Conservation (phyloP, 164 flowering plant genomes). For the Echeveria elegans region DNA sequence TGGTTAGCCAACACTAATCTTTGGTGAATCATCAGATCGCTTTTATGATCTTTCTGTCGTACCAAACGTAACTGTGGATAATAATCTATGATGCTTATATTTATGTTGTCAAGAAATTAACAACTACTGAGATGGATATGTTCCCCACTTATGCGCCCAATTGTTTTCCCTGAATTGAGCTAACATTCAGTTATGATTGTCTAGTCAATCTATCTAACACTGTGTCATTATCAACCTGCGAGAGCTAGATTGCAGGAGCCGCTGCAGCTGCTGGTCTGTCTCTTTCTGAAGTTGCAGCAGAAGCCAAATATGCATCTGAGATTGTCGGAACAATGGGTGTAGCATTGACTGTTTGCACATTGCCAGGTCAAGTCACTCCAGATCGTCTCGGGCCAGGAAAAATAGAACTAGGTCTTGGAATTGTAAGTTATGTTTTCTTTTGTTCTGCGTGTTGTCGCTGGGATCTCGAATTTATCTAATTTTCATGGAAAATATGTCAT, state of each 20-base stretch:
- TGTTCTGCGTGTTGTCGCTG: not conserved
- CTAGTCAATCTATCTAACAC: not conserved
- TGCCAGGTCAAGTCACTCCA: conserved; percentile 76
- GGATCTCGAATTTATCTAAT: not conserved
- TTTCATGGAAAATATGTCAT: not conserved
- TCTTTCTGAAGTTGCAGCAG: conserved; percentile 73
- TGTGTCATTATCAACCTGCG: not conserved
- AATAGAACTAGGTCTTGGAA: conserved; percentile 99
- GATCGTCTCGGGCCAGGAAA: conserved; percentile 87
- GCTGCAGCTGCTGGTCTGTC: conserved; percentile 87
- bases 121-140: not conserved
- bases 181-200: not conserved
- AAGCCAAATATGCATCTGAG: conserved; percentile 86
- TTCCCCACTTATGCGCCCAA: not conserved
- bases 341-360: conserved; percentile 83
- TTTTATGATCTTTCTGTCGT: not conserved
- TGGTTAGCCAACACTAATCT: not conserved
- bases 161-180: not conserved
- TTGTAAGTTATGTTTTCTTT: conserved; percentile 39
- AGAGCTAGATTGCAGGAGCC: conserved; percentile 79
- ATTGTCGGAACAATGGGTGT: conserved; percentile 96
- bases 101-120: not conserved
- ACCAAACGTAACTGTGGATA: too few species aligned
- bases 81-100: not conserved
- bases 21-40: not conserved